Base-by-base conservation (phyloP, 257 asterid species). In the Schizonepeta tenuifolia region DNA sequence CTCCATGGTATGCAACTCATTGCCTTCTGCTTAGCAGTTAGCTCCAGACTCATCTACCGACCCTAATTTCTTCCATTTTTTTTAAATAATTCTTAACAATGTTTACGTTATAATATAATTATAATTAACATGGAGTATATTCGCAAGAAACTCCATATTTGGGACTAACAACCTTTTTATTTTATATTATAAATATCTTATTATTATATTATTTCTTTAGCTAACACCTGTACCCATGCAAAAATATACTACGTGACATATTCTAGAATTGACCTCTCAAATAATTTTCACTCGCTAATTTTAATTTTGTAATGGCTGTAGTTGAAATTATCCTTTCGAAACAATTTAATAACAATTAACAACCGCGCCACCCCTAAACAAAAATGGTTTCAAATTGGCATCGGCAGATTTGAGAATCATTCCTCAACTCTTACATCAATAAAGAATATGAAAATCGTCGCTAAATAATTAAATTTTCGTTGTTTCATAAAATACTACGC, bases 311-410 rank as follows among this genome's bases (percentile, higher is more conserved):
- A 77, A 44, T 70, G 24, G 15, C 14, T 6, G 51, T 70, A 36
- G 81, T 71, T 77, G 77, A 70, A 28, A 47, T 43, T 1, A 33
- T 22, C 69, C 69, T 71, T 71, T 77, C 81, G 3, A 56, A 28
- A 9, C 75, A 36, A 60, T 60, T 21, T 57, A 10, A 22, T 67
- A 74, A 36, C 47, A 73, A 80, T 78, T 65, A 62, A 21, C 81
- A 77, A 79, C 69, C 70, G 70, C 62, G 28, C 66, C 65, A 83
- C 85, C 79, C 85, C 79, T 76, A 75, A 75, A 18, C 60, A 60
- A 41, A 43, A 58, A 75, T 75, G 6, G 58, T 67, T 53, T 14
- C 47, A 26, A 65, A 64, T 38, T 53, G 50, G 22, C 24, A 31
- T 59, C 7, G 35, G 49, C 21, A 53, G 4, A 50, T 51, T 73